phyloP scores from a whole-genome alignment of 2,329 filamentous ascomycete genomes.

The Cordyceps tenuipes region DNA sequence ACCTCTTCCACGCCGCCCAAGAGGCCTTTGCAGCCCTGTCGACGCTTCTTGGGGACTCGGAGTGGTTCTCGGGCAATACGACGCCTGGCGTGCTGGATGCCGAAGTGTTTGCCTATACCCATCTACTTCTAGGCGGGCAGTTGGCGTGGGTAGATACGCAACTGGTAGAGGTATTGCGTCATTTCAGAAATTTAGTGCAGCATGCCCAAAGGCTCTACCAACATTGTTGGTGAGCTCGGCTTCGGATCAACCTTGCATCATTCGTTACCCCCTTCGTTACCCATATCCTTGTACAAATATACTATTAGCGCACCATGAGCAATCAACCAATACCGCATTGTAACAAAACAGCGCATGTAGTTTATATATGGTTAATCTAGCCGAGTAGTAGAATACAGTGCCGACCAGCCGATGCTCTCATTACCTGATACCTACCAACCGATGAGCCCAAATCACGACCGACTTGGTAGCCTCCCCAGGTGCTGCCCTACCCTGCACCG shows the following conservation, averaged over 20 bases:
- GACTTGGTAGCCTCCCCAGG: background rate
- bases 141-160: conserved; percentile 57
- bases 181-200: conserved; percentile 52
- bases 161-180: conserved; percentile 47
- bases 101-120: conserved; percentile 80
- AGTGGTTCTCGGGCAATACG: conserved; percentile 42
- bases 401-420: background rate
- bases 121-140: conserved; percentile 61
- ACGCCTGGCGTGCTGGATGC: conserved; percentile 75
- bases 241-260: background rate
- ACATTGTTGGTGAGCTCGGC: conserved; percentile 18
- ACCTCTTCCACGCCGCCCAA: conserved; percentile 35
- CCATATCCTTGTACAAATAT: too few relatives aligned
- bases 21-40: conserved; percentile 40
- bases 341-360: background rate
- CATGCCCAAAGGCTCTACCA: conserved; percentile 31
- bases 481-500: background rate
- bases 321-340: background rate
- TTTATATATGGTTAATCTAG: background rate
- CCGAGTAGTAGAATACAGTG: background rate
- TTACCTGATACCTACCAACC: background rate
- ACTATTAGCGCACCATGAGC: too few relatives aligned
- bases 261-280: too few relatives aligned
- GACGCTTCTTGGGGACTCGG: conserved; percentile 27
- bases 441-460: background rate